Evolutionary conservation across 805 yeast species (phyloP).

Genomic region (Lipomyces sp.): DNA sequence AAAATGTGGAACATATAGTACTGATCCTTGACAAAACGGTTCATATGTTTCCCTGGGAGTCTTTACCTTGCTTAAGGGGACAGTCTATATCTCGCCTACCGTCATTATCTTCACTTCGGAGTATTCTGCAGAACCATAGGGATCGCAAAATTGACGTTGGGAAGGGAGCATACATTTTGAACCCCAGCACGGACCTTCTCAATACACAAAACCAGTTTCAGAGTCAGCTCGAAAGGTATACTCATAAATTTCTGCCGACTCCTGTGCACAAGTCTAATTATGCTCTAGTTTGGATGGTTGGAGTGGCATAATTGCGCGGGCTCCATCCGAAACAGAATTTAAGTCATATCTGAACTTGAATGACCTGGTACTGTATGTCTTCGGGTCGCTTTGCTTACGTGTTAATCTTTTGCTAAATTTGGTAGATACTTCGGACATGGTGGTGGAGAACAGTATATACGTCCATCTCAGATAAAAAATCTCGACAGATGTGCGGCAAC

Average conservation of each 20-base stretch:
- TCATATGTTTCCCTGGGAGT: constrained; percentile 89
- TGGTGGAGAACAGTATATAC: constrained; percentile 85
- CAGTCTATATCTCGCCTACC: constrained; percentile 78
- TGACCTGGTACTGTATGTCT: constrained; percentile 62
- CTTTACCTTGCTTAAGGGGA: constrained; percentile 59
- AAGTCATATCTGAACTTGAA: constrained; percentile 50
- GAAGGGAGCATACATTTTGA: constrained; percentile 65
- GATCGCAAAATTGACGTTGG: not conserved
- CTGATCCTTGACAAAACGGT: constrained; percentile 71
- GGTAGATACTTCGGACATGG: constrained; percentile 76
- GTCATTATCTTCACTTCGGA: constrained; percentile 56
- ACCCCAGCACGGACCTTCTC: constrained; percentile 79
- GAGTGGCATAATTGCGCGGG: constrained; percentile 57
- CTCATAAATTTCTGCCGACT: not conserved
- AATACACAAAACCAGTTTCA: constrained; percentile 67
- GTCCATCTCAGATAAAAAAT: constrained; percentile 58
- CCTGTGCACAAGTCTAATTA: not conserved
- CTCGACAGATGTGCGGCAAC: constrained; percentile 48
- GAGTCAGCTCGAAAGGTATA: constrained; percentile 36
- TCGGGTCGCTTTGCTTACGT: not conserved
- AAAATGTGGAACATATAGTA: constrained; percentile 59
- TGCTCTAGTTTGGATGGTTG: constrained; percentile 48
- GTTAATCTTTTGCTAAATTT: not conserved
- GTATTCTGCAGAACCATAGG: constrained; percentile 42
- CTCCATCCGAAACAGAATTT: constrained; percentile 64